Evolutionary conservation across 2,329 filamentous ascomycete genomes (phyloP), one percentile per base, ranked within the genome.

Genomic region (Daldinia sp.): DNA sequence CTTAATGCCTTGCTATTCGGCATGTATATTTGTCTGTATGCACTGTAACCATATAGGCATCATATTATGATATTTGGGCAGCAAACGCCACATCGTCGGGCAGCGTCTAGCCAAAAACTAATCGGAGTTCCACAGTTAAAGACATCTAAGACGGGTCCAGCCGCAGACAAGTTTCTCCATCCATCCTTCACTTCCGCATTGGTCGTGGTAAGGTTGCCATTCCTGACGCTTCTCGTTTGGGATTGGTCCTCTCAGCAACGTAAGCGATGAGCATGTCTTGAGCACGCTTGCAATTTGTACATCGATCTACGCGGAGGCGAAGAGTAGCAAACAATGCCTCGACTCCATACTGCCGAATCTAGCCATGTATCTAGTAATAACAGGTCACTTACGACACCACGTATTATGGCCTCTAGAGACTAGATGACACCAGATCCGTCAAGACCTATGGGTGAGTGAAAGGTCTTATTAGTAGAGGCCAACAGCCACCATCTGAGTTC

Each of bases 91-190:
- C 58, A 37, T 45, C 45, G 56, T 64, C 61, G 54, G 66, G 61
- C 58, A 66, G 50, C 58, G 57, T 60, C 61, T 62, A 55, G 48
- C 58, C 50, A 45, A 23, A 66, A 62, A 58, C 30, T 41, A 49
- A 64, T 52, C 39, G 19, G 43, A 50, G 61, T 63, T 48, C 64
- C 64, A 70, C 67, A 55, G 51, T 43, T 43, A 53, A 55, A 63
- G 57, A 58, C 61, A 58, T 60, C 54, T 53, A 45, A 49, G 64
- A 63, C 63, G 66, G 68, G 58, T 63, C 65, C 66, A 64, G 68
- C 68, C 67, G 68, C 64, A 60, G 63, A 63, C 37, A 61, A 55
- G 54, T 66, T 48, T 65, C 58, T 65, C 58, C 58, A 65, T 60
- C 63, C 57, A 61, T 61, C 50, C 43, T 52, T 45, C 52, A 57